Conservation (phyloP, 345 rosid genomes). For the Rhizophora apiculata region DNA sequence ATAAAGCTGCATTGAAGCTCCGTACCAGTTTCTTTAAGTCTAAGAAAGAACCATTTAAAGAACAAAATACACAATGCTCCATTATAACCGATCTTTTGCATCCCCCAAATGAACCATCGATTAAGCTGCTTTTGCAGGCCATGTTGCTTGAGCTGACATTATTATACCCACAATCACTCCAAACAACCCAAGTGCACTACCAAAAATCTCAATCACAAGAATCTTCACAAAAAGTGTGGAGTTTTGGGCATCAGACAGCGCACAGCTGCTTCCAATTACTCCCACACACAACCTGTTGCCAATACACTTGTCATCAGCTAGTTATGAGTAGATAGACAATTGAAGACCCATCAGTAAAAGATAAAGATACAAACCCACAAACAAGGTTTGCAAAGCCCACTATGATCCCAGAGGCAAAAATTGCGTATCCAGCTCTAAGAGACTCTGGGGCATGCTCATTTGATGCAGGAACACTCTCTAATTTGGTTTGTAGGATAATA, state of each 20-base stretch:
- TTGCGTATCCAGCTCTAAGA: slow-evolving; percentile 98
- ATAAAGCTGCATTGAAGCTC: slow-evolving; percentile 5
- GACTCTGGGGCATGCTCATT: slow-evolving; percentile 78
- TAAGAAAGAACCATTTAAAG: slow-evolving; percentile 10
- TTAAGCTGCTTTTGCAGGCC: slow-evolving; percentile 66
- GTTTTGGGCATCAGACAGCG: slow-evolving; percentile 96
- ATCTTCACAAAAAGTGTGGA: slow-evolving; percentile 94
- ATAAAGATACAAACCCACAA: slow-evolving; percentile 66
- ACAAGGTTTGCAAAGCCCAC: slow-evolving; percentile 99
- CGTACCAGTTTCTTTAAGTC: slow-evolving; percentile 15
- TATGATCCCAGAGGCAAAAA: slow-evolving; percentile 96
- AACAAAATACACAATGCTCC: not conserved
- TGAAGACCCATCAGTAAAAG: slow-evolving; percentile 1
- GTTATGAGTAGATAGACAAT: not conserved
- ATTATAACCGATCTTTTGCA: not conserved
- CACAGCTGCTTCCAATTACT: slow-evolving; percentile 97
- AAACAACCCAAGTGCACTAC: slow-evolving; percentile 96
- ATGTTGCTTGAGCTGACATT: slow-evolving; percentile 98
- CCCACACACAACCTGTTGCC: slow-evolving; percentile 83
- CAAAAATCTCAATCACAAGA: slow-evolving; percentile 96
- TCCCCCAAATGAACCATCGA: not conserved
- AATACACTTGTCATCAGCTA: not conserved
- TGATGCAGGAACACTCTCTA: slow-evolving; percentile 84
- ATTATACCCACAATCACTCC: slow-evolving; percentile 99
- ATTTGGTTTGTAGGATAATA: slow-evolving; percentile 89